These are phyloP conservation scores for Posidonia oceanica DNA, from an alignment of 116 monocot genomes.

Conservation along the genomic window DNA sequence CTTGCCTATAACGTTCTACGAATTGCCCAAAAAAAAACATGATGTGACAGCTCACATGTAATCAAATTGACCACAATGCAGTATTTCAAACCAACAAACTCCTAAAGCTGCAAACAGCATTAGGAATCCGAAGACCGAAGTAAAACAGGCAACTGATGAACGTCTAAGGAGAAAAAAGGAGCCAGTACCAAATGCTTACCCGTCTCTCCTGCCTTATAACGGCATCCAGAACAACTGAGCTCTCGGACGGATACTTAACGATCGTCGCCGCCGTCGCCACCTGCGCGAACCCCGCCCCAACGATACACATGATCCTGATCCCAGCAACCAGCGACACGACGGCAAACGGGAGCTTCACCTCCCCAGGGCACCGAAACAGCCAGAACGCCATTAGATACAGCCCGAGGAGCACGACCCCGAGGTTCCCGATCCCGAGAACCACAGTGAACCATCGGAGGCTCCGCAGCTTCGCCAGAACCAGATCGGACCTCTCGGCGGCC, in stretches of 20 bases:
- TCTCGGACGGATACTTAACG: constrained; percentile 13
- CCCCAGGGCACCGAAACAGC: constrained; percentile 19
- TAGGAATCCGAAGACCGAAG: no score
- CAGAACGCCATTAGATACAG: constrained; percentile 11
- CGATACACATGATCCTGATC: constrained; percentile 51
- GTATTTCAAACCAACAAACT: no score
- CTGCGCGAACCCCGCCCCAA: constrained; percentile 59
- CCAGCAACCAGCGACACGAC: constrained; percentile 28
- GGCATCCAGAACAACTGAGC: constrained; percentile 26
- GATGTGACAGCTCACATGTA: no score
- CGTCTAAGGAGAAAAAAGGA: neutral
- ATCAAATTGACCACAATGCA: no score
- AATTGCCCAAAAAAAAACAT: no score
- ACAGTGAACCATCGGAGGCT: constrained; percentile 41
- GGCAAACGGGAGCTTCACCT: constrained; percentile 27
- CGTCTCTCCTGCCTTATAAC: constrained; percentile 60
- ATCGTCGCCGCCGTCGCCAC: constrained; percentile 60
- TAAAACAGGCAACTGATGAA: no score
- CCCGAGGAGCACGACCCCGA: constrained; percentile 28
- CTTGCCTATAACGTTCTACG: no score
- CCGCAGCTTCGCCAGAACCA: constrained; percentile 26
- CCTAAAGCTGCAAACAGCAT: no score
- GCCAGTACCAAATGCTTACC: constrained; percentile 22
- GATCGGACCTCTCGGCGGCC: constrained; percentile 5
- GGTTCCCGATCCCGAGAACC: constrained; percentile 37